Percentiles rank a stretch among this genome's conserved stretches.
phyloP scores from a whole-genome alignment of 768 basidiomycete species.

The Trametes cubensis region DNA sequence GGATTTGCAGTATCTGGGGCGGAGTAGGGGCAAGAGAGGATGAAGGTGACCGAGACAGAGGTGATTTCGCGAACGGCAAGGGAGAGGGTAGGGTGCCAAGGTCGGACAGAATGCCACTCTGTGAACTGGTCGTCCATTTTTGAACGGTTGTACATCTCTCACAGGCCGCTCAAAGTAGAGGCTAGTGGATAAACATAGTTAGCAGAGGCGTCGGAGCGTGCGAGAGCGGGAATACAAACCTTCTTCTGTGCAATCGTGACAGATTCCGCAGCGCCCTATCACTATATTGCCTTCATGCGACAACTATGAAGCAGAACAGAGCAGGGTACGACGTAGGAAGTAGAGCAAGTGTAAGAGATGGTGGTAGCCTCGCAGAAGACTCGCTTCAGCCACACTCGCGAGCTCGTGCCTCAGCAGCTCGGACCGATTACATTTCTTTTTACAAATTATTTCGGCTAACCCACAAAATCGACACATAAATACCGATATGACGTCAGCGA shows the following conservation, averaged over 20 bases:
- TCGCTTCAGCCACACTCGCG: no score
- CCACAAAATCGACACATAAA: no score
- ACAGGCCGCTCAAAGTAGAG: conserved; percentile 7
- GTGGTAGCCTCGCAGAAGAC: no score
- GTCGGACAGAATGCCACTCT: conserved; percentile 73
- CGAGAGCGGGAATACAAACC: neutral
- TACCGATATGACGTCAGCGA: no score
- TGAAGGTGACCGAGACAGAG: conserved; percentile 79
- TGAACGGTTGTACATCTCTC: conserved; percentile 17
- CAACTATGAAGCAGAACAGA: no score
- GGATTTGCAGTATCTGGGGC: conserved; percentile 54
- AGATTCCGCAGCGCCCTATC: neutral
- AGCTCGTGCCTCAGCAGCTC: no score
- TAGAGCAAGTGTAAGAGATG: neutral
- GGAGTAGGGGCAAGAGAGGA: conserved; percentile 58
- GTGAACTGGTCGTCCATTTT: conserved; percentile 29
- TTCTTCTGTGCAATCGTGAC: neutral
- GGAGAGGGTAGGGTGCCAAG: conserved; percentile 73
- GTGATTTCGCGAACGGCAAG: conserved; percentile 79
- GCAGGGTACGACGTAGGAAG: neutral
- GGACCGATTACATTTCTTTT: no score
- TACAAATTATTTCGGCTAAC: no score
- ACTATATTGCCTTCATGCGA: neutral
- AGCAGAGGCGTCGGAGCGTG: conserved; percentile 5
- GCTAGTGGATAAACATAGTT: conserved; percentile 11